Evolutionary conservation across 2,329 filamentous ascomycete species (phyloP), one percentile per base, ranked within the genome.

Genomic region (Microthyrium microscopicum): DNA sequence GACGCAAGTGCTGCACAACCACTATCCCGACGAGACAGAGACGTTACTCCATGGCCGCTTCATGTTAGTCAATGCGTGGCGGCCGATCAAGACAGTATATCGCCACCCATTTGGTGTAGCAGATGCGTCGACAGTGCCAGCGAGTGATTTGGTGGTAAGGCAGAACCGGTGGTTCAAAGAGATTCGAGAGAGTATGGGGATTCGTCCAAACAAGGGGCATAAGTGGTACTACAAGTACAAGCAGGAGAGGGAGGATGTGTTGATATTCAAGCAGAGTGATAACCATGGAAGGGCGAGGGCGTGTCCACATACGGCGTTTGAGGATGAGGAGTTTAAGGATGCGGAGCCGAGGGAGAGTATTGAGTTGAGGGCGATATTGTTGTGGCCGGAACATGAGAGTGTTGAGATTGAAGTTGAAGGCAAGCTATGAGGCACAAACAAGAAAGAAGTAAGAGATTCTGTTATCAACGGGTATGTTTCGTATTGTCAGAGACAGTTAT

Each of bases 1-100:
- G 5, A 17, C n/a, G 7, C 26, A 37, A 8, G 13, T 22, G 7
- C n/a, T 38, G 34, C 36, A 37, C 21, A 37, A 21, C 8, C 20
- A 26, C 13, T 24, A 36, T 7, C 33, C 26, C 5, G 33, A 32
- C 2, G 36, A 38, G 18, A 19, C 22, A 8, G 36, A 38, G 13
- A n/a, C n/a, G 5, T 12, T 38, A 7, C 26, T 37, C 3, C 27
- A 37, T 5, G 33, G 33, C 7, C 26, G 36, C 15, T 20, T 31
- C 8, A 31, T 37, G 36, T 26, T 38, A 12, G 34, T 38, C 5
- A 38, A 38, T 19, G 36, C 34, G 9, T 38, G 36, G 36, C 36
- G 36, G 16, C 36, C 36, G 13, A 38, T 38, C 36, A 38, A 38
- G 28, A 29, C 36, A 2, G 34, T 38, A 15, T 28, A 28, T 27